Evolutionary conservation across 306 rosid genomes (phyloP).

Genomic region (Cucumis melo): DNA sequence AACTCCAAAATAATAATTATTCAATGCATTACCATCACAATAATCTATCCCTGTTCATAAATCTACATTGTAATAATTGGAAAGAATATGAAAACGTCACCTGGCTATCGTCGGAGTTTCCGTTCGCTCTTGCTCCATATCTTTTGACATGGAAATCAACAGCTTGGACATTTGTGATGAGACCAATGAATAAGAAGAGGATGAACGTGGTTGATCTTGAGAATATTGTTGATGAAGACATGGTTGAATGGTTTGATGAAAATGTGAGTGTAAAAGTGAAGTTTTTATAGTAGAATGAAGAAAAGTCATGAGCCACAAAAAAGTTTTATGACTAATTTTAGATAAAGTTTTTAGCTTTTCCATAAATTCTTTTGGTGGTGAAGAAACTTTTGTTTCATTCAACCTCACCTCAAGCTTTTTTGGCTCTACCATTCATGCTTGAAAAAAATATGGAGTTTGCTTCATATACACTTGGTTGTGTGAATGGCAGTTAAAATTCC

Average conservation of each 20-base stretch:
- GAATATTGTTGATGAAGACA: background rate
- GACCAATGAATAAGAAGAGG: conserved; percentile 1
- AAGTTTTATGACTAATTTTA: conserved; percentile 12
- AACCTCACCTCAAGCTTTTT: background rate
- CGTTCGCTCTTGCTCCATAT: conserved; percentile 25
- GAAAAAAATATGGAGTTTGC: background rate
- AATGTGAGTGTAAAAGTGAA: background rate
- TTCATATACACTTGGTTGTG: background rate
- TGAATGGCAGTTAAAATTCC: background rate
- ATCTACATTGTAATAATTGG: background rate
- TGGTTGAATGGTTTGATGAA: background rate
- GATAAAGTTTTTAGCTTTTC: background rate
- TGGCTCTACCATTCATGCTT: background rate
- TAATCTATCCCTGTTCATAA: background rate
- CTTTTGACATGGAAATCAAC: conserved; percentile 13
- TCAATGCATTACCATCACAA: background rate
- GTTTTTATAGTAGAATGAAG: background rate
- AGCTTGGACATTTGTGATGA: conserved; percentile 6
- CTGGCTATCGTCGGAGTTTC: conserved; percentile 19
- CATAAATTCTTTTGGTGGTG: background rate
- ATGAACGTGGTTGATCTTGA: background rate
- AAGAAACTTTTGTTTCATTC: background rate
- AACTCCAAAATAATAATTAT: background rate
- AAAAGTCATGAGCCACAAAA: conserved; percentile 7
- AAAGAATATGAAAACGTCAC: background rate